Base-by-base conservation (phyloP, 768 basidiomycete genomes). In the Pisolithus sp. region DNA sequence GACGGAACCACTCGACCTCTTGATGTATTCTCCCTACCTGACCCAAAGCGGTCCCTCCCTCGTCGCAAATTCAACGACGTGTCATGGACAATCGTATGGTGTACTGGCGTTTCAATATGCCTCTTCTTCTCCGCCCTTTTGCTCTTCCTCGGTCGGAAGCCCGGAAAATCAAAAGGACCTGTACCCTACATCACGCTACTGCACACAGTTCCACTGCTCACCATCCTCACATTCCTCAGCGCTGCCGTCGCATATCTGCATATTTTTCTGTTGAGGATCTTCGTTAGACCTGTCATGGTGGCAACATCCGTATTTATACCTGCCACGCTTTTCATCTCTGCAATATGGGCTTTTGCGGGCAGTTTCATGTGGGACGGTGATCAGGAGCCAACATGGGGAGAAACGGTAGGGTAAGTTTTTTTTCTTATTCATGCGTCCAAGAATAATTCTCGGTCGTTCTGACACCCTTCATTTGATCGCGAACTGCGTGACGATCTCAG, bases 231-330 rank as follows among this genome's bases (percentile, higher is more conserved):
- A 4, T 73, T 86, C 54, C 62, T 82, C 53, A 86, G 86, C 60
- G 87, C 89, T 10, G 66, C 73, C 20, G 78, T 79, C 42, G 85
- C 89, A 7, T 92, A 92, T 63, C 68, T 74, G 40, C 86, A 90
- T 63, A 81, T 91, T 40, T 76, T 83, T 56, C 75, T 94, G 39
- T 70, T 95, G 46, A 81, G 84, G 52, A 75, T 89, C 53, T 92
- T 93, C 59, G 86, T 90, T 52, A 81, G 84, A 51, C 92, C 93
- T 17, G 86, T 91, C 46, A 83, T 95, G 74, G 69, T 91, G 36
- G 77, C 76, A 21, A 90, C 88, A 0, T 82, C 83, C 17, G 73
- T 92, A 24, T 86, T 86, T 60, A 81, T 89, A 45, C 89, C 90
- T 38, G 77, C 78, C 24, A 83, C 84, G 0, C 71, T 92, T 54